Evolutionary conservation across 768 basidiomycete genomes (phyloP).

Genomic region (Gloeophyllum trabeum): DNA sequence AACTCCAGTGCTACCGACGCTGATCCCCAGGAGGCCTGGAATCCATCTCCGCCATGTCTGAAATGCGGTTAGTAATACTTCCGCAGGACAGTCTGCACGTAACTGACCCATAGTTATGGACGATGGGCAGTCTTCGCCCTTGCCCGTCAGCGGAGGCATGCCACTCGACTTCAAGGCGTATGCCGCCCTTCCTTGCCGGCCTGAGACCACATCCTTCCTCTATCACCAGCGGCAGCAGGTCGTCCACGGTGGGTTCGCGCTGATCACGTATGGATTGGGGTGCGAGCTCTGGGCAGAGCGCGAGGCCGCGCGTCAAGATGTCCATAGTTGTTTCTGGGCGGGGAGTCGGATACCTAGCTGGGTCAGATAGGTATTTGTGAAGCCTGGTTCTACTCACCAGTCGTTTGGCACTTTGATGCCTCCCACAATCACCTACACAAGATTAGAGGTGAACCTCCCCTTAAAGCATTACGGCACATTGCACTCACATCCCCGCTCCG

Average conservation of each 20-base stretch:
- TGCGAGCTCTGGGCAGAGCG: conserved; percentile 19
- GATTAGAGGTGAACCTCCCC: neutral
- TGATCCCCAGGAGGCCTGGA: conserved; percentile 55
- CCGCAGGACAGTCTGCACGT: neutral
- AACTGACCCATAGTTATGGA: conserved; percentile 57
- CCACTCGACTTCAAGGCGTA: conserved; percentile 43
- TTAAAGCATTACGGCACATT: conserved; percentile 8
- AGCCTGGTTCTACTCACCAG: conserved; percentile 30
- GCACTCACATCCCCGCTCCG: conserved; percentile 41
- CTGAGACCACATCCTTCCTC: conserved; percentile 49
- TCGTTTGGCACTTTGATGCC: conserved; percentile 48
- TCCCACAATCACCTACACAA: conserved; percentile 39
- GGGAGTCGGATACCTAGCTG: conserved; percentile 46
- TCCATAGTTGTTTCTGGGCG: conserved; percentile 50
- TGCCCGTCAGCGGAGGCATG: conserved; percentile 15
- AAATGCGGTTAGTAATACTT: neutral
- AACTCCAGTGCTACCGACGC: conserved; percentile 37
- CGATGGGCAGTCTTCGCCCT: conserved; percentile 40
- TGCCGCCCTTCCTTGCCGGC: conserved; percentile 57
- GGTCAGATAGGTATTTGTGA: neutral
- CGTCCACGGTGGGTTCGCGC: conserved; percentile 22
- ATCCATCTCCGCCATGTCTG: conserved; percentile 57
- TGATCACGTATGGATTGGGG: conserved; percentile 14
- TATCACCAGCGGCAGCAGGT: conserved; percentile 24
- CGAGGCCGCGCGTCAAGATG: conserved; percentile 37